Evolutionary conservation across 2,329 filamentous ascomycete genomes (phyloP).

Genomic region (Nakataea oryzae): DNA sequence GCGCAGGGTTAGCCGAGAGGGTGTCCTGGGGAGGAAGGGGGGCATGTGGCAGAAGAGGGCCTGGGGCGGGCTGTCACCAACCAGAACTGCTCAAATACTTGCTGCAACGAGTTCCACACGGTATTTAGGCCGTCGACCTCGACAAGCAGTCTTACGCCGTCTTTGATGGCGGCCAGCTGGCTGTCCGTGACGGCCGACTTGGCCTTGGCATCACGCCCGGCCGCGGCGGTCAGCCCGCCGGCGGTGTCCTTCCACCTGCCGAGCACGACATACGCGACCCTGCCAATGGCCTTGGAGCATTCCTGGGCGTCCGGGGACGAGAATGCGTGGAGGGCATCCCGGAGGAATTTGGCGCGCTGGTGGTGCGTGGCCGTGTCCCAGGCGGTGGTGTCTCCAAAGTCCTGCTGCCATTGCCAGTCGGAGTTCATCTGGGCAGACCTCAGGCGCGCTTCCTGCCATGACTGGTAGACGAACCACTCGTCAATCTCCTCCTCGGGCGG

Average conservation of each 20-base stretch:
- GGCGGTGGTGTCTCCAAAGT: conserved; percentile 25
- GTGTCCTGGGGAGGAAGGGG: too few relatives aligned
- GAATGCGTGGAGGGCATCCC: conserved; percentile 34
- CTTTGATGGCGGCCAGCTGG: conserved; percentile 50
- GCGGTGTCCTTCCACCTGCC: conserved; percentile 64
- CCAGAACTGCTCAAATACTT: conserved; percentile 42
- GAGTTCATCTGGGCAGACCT: conserved; percentile 68
- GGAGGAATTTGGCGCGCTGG: conserved; percentile 45
- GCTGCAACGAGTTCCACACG: conserved; percentile 39
- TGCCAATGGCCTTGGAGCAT: conserved; percentile 43
- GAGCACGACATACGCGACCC: conserved; percentile 50
- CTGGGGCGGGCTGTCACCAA: conserved; percentile 17
- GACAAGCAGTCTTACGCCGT: conserved; percentile 39
- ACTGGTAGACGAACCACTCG: conserved; percentile 93
- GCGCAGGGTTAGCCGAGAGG: background rate
- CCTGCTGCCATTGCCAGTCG: conserved; percentile 60
- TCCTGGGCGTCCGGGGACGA: conserved; percentile 31
- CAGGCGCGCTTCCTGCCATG: conserved; percentile 74
- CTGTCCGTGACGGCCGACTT: conserved; percentile 40
- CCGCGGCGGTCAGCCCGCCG: conserved; percentile 27
- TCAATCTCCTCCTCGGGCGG: conserved; percentile 81
- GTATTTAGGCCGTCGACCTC: conserved; percentile 38
- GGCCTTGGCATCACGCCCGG: conserved; percentile 26
- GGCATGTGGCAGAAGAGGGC: background rate
- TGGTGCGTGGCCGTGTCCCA: conserved; percentile 59